Conservation (phyloP, 2,329 filamentous ascomycete genomes). For the Ceratocystis colombiana region DNA sequence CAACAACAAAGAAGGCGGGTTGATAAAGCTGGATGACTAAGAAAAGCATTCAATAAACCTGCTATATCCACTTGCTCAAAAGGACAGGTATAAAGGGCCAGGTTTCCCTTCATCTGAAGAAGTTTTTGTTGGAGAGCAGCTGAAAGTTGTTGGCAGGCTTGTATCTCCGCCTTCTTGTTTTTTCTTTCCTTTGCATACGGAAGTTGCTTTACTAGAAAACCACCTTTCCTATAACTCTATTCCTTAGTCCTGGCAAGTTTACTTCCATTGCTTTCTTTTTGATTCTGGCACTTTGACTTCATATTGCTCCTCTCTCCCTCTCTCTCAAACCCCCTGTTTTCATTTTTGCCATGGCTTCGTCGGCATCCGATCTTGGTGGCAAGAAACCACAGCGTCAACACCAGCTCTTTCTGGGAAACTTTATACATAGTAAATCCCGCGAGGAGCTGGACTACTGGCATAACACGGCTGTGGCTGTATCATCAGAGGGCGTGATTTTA, state of each 20-base stretch:
- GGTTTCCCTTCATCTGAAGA: neutral
- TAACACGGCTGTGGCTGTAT: slow-evolving; percentile 43
- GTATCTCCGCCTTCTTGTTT: neutral
- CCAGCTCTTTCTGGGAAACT: slow-evolving; percentile 45
- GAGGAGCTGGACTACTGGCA: slow-evolving; percentile 44
- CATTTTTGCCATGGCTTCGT: neutral
- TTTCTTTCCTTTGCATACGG: neutral
- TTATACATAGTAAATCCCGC: slow-evolving; percentile 44
- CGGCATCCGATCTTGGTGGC: neutral
- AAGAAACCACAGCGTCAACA: slow-evolving; percentile 27
- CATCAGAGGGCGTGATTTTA: slow-evolving; percentile 41
- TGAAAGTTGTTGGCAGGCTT: too few relatives aligned
- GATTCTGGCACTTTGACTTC: neutral
- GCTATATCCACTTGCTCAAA: neutral
- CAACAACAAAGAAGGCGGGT: neutral
- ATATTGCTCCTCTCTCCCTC: neutral
- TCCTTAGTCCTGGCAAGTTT: neutral
- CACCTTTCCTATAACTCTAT: neutral
- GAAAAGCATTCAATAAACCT: neutral
- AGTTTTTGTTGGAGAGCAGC: neutral
- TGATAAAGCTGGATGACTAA: neutral
- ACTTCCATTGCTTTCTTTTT: neutral
- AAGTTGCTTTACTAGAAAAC: neutral
- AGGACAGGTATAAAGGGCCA: neutral
- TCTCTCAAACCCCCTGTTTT: neutral